Base-by-base conservation (phyloP, 441 rosid genomes). In the Croton laevigatus region DNA sequence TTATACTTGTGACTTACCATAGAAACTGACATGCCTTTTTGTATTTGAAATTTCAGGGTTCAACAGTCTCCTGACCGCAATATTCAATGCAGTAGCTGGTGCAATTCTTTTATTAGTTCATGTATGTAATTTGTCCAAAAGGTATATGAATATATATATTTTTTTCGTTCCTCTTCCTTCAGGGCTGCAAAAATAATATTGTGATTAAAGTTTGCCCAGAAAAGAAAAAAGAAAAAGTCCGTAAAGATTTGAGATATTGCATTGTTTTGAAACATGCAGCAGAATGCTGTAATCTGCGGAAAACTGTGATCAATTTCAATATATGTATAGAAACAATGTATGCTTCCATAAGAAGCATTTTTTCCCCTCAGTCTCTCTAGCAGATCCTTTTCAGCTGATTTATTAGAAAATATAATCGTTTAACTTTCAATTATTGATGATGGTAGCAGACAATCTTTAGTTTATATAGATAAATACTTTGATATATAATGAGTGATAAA, bases 41-140 rank as follows among this genome's bases (percentile, higher is more conserved):
- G 3, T 70, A 45, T 73, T 13, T 71, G 11, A 69, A 58, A 53
- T 75, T 61, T 87, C 90, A 87, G 91, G 87, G 78, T 72, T 71
- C 36, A 64, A 64, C 62, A 20, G 67, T 68, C 66, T 69, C 75
- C 68, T 73, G 66, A 66, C 65, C 65, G 75, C 72, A 65, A 70
- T 44, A 73, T 80, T 70, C 77, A 52, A 53, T 71, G 62, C 69
- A 65, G 78, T 69, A 76, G 78, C 66, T 59, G 76, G 62, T 77
- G 84, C 78, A 63, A 85, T 89, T 87, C 89, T 84, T 89, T 85
- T 13, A 83, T 86, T 84, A 72, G 72, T 81, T 84, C 59, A 65
- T 86, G 86, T 86, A 87, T 79, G 84, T 86, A 87, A 76, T 77
- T 40, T 72, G 78, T 80, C 74, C 59, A 71, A 76, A 77, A 69